These are phyloP conservation scores for Psilocybe tampanensis DNA, from an alignment of 768 basidiomycete species.

Conservation along the genomic window DNA sequence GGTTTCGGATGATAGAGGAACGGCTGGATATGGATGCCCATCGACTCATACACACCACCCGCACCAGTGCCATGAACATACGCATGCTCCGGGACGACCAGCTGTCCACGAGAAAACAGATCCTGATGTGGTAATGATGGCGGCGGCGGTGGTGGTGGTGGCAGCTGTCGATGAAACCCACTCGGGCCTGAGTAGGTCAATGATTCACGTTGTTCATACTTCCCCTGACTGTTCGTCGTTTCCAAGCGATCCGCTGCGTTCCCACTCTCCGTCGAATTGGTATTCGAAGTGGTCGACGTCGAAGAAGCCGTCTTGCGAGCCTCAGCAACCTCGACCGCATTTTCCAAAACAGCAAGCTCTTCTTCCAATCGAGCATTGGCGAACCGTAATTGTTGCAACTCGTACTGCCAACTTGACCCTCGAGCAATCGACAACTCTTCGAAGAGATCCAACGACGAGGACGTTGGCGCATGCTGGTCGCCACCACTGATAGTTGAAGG, in stretches of 20 bases:
- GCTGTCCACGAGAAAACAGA: not conserved
- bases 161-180: not conserved
- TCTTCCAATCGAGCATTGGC: slow-evolving; percentile 20
- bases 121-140: no score
- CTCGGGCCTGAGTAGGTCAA: no score
- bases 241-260: not conserved
- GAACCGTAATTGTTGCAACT: slow-evolving; percentile 81
- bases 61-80: not conserved
- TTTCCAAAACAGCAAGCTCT: slow-evolving; percentile 19
- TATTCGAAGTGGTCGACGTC: not conserved
- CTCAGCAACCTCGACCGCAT: not conserved
- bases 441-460: slow-evolving; percentile 51
- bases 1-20: not conserved
- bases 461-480: not conserved
- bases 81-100: not conserved
- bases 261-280: not conserved
- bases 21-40: not conserved
- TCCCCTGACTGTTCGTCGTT: not conserved
- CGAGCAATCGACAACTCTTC: slow-evolving; percentile 68
- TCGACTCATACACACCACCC: not conserved
- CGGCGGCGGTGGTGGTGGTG: no score
- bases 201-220: no score
- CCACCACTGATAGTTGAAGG: not conserved
- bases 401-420: slow-evolving; percentile 91
- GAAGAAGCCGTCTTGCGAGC: not conserved